Percentiles rank a stretch among this genome's conserved stretches.
Conservation (phyloP, 164 flowering plant species). For the Piper longum region DNA sequence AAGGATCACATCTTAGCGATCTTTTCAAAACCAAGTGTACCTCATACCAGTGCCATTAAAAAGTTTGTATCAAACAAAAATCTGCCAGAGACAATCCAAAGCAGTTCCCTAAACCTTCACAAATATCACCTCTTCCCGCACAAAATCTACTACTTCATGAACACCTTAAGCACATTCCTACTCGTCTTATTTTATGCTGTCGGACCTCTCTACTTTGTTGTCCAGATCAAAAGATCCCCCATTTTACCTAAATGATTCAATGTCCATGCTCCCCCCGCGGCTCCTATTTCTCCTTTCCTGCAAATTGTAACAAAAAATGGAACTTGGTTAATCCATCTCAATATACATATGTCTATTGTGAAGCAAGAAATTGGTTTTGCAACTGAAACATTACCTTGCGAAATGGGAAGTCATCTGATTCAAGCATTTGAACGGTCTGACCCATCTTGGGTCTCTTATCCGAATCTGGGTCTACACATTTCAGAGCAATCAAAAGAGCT, state of each 20-base stretch:
- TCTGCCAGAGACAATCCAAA: too few relatives aligned
- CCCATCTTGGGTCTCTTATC: constrained; percentile 34
- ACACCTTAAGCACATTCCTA: not conserved
- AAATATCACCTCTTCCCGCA: too few relatives aligned
- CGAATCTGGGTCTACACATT: constrained; percentile 38
- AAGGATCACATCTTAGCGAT: too few relatives aligned
- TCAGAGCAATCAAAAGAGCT: constrained; percentile 30
- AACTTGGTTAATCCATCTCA: not conserved
- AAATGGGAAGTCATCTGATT: constrained; percentile 23
- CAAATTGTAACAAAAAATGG: not conserved
- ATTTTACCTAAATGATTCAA: constrained; percentile 31
- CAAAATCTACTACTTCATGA: too few relatives aligned
- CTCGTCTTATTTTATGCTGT: not conserved
- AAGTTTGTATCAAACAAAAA: too few relatives aligned
- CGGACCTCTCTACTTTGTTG: constrained; percentile 12
- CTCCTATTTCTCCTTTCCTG: constrained; percentile 64
- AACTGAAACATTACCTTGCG: constrained; percentile 15
- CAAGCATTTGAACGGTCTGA: constrained; percentile 29
- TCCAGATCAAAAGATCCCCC: constrained; percentile 23
- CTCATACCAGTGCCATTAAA: too few relatives aligned
- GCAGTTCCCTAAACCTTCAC: too few relatives aligned
- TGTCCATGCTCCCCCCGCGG: constrained; percentile 56
- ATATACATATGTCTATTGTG: not conserved
- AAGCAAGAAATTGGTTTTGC: not conserved
- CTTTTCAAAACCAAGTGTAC: too few relatives aligned